phyloP scores from a whole-genome alignment of 2,329 filamentous ascomycete genomes.

The Diplodia intermedia region DNA sequence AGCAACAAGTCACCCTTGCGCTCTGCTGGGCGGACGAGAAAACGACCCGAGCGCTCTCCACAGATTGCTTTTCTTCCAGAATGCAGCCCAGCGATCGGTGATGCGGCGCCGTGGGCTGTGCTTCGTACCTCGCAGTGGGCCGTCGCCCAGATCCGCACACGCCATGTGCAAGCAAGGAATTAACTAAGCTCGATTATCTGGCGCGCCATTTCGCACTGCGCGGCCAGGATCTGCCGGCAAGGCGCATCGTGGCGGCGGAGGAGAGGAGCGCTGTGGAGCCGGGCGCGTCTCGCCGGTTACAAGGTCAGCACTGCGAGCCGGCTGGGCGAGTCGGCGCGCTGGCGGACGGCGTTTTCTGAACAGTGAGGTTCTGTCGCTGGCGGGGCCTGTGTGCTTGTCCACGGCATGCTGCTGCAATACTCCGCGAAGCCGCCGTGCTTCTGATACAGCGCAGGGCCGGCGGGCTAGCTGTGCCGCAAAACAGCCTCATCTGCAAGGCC shows the following conservation, averaged over 20 bases:
- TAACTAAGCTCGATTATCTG: conserved; percentile 3
- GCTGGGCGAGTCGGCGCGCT: neutral
- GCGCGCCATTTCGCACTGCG: conserved; percentile 23
- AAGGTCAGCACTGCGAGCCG: neutral
- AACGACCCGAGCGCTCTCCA: conserved; percentile 20
- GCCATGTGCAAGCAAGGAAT: conserved; percentile 29
- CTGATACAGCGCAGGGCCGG: conserved; percentile 5
- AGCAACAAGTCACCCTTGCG: neutral
- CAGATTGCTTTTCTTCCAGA: conserved; percentile 28
- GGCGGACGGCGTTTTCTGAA: neutral
- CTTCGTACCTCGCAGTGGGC: conserved; percentile 26
- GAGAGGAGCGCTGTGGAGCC: conserved; percentile 13
- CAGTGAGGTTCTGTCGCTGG: neutral
- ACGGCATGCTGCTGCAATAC: neutral
- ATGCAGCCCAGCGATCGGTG: conserved; percentile 22
- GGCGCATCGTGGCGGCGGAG: conserved; percentile 15
- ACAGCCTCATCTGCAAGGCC: conserved; percentile 15
- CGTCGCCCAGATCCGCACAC: conserved; percentile 12
- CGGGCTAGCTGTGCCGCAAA: conserved; percentile 19
- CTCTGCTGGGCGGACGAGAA: conserved; percentile 10
- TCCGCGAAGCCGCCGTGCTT: neutral
- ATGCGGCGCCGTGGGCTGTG: conserved; percentile 16
- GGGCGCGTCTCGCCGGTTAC: conserved; percentile 1
- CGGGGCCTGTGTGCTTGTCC: neutral
- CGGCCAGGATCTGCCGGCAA: conserved; percentile 23